Conservation (phyloP, 371 early-diverging fungal species). For the Mucor racemosus region DNA sequence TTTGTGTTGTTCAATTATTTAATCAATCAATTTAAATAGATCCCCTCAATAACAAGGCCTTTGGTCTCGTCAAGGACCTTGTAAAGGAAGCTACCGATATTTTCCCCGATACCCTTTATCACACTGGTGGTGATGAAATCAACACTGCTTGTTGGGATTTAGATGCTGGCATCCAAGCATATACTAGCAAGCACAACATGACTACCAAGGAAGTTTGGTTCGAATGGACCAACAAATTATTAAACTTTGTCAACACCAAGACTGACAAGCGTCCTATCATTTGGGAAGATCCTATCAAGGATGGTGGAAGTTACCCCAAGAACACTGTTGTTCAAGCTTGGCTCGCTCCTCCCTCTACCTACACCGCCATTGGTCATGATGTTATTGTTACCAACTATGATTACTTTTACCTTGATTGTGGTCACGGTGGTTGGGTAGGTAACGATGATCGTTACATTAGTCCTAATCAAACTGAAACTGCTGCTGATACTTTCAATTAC, state of each 20-base stretch:
- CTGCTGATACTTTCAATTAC: conserved; percentile 42
- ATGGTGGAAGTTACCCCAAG: conserved; percentile 38
- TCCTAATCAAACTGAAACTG: conserved; percentile 40
- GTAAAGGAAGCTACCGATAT: conserved; percentile 61
- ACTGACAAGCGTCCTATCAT: conserved; percentile 45
- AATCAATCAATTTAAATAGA: conserved; percentile 16
- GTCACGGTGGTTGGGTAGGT: conserved; percentile 64
- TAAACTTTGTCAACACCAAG: conserved; percentile 31
- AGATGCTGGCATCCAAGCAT: conserved; percentile 30
- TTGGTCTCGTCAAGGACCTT: conserved; percentile 63
- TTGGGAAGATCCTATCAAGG: conserved; percentile 52
- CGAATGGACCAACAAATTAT: conserved; percentile 37
- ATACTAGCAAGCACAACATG: conserved; percentile 27
- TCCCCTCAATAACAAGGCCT: conserved; percentile 59
- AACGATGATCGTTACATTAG: conserved; percentile 46
- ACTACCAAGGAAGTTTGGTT: conserved; percentile 32
- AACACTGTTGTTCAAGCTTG: conserved; percentile 64
- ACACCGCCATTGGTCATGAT: conserved; percentile 56
- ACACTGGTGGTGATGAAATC: conserved; percentile 82
- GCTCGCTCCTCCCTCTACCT: conserved; percentile 51
- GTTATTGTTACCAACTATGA: conserved; percentile 61
- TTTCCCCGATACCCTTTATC: conserved; percentile 74
- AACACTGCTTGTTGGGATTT: conserved; percentile 67
- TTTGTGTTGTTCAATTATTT: no score
- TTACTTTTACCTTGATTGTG: conserved; percentile 77